These are phyloP conservation scores for Tylopilus vinaceipallidus DNA, from an alignment of 768 basidiomycete genomes.

Conservation along the genomic window DNA sequence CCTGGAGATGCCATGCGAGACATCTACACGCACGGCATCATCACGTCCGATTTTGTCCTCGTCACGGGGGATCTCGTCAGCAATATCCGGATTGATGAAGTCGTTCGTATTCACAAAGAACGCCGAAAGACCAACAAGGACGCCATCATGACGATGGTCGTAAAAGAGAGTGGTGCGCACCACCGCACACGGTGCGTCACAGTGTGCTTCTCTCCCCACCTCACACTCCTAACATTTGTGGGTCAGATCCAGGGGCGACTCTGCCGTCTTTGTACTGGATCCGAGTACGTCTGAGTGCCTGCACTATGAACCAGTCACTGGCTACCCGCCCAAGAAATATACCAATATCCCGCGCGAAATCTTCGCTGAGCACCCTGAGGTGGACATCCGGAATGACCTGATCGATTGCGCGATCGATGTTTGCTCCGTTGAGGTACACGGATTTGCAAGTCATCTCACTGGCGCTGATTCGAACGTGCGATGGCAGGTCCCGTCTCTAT, in stretches of 20 bases:
- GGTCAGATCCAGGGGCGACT: conserved; percentile 65
- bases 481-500: conserved; percentile 83
- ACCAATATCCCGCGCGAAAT: conserved; percentile 78
- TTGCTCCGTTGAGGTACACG: conserved; percentile 86
- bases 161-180: conserved; percentile 69
- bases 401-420: conserved; percentile 90
- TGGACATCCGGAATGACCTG: conserved; percentile 86
- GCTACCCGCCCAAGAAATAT: conserved; percentile 60
- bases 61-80: conserved; percentile 92
- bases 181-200: conserved; percentile 70
- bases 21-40: conserved; percentile 87
- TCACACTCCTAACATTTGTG: neutral
- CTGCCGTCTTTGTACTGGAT: conserved; percentile 77
- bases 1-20: conserved; percentile 92
- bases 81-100: conserved; percentile 87
- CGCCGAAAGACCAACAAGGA: conserved; percentile 85
- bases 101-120: conserved; percentile 86
- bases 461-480: neutral
- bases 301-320: conserved; percentile 77
- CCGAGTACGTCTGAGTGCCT: conserved; percentile 75
- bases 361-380: conserved; percentile 66
- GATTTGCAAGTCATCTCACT: neutral
- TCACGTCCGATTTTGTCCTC: conserved; percentile 88
- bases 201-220: neutral
- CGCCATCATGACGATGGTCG: conserved; percentile 95